A percentile compares a stretch with the other conserved stretches of the same genome.
Conservation (phyloP, 2,329 filamentous ascomycete genomes). For the Parafenestella ontariensis region DNA sequence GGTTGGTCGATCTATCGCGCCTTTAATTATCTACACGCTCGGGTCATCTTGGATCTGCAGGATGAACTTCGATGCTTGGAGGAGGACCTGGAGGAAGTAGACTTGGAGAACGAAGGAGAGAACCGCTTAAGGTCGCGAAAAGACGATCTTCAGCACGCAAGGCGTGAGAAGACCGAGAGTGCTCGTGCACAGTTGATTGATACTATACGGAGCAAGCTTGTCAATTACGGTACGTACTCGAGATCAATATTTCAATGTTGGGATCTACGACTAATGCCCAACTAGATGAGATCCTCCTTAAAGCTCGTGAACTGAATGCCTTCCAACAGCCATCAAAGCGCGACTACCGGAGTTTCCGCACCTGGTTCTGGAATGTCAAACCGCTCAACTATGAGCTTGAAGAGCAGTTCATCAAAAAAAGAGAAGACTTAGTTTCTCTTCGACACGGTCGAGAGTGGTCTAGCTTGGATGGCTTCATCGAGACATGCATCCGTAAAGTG, state of each 20-base stretch:
- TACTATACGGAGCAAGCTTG: no score
- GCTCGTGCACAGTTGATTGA: no score
- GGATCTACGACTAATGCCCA: slow-evolving; percentile 23
- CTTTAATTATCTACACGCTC: slow-evolving; percentile 44
- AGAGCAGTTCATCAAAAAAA: slow-evolving; percentile 37
- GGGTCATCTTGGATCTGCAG: slow-evolving; percentile 44
- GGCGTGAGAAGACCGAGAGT: neutral
- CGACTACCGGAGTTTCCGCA: slow-evolving; percentile 42
- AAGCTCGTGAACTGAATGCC: slow-evolving; percentile 38
- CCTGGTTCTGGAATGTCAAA: slow-evolving; percentile 38
- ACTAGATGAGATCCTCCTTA: slow-evolving; percentile 44
- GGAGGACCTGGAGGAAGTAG: no score
- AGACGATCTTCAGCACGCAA: slow-evolving; percentile 11
- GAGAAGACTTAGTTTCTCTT: slow-evolving; percentile 48
- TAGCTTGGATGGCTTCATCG: slow-evolving; percentile 45
- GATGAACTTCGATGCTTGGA: slow-evolving; percentile 41
- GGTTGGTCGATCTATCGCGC: slow-evolving; percentile 46
- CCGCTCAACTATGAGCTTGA: slow-evolving; percentile 34
- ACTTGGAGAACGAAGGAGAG: slow-evolving; percentile 6
- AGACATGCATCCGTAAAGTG: no score
- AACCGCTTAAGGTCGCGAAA: slow-evolving; percentile 18
- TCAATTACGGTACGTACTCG: neutral
- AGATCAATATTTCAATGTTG: slow-evolving; percentile 10
- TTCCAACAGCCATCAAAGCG: slow-evolving; percentile 43
- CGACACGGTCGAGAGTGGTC: slow-evolving; percentile 45